These are phyloP conservation scores for Dendrobium officinale DNA, from an alignment of 106 monocot genomes.

Conservation along the genomic window DNA sequence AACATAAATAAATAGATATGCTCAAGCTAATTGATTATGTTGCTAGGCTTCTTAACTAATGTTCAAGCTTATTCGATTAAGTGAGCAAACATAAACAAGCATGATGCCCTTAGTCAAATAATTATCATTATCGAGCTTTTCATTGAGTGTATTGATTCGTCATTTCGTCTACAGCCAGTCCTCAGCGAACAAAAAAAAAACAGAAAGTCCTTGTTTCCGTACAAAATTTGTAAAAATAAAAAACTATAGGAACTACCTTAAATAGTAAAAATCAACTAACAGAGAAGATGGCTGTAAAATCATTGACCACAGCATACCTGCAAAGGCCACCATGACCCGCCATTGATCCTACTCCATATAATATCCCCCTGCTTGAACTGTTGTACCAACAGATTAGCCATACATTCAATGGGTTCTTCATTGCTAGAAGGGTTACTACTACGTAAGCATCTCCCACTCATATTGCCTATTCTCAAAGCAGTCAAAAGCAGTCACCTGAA, in stretches of 20 bases:
- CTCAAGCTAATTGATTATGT: not conserved
- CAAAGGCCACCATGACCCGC: conserved; percentile 5
- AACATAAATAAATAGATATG: not conserved
- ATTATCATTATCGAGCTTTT: not conserved
- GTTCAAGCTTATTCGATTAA: not conserved
- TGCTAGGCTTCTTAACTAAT: not conserved
- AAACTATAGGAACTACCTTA: not conserved
- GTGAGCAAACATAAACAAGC: not conserved
- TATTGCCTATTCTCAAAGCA: not conserved
- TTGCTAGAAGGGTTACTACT: not conserved
- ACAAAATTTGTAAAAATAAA: not conserved
- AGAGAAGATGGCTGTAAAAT: not conserved
- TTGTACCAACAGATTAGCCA: conserved; percentile 1
- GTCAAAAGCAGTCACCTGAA: not conserved
- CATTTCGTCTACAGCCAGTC: not conserved
- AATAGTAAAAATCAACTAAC: not conserved
- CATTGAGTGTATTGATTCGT: not conserved
- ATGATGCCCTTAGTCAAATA: not conserved
- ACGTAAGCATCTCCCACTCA: conserved; percentile 2
- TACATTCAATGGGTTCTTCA: conserved; percentile 3
- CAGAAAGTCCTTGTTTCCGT: not conserved
- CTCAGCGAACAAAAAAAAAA: not conserved
- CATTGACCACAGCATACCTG: conserved; percentile 7
- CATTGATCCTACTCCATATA: conserved; percentile 3
- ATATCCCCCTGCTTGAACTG: not conserved